Base-by-base conservation (phyloP, 768 basidiomycete genomes). In the Lactifluus piperatus region DNA sequence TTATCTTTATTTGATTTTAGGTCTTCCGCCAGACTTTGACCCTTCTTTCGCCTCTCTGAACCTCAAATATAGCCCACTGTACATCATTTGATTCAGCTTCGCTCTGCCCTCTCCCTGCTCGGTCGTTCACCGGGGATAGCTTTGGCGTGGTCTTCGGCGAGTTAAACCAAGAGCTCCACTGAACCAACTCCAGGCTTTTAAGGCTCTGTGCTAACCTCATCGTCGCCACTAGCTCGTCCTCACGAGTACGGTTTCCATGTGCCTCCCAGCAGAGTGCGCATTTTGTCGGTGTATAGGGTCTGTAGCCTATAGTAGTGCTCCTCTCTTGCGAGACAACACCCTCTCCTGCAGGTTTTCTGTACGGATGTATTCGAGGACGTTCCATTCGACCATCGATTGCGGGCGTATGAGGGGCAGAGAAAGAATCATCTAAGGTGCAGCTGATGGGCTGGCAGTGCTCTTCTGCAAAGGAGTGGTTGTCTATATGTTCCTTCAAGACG, bases 401-500 rank as follows among this genome's bases (percentile, higher is more conserved):
- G 8, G 59, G 64, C 2, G 58, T 64, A n/a, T 58, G 58, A 14
- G 54, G 65, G 3, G 60, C 57, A 16, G 63, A 62, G 30, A 62
- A 58, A 27, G 48, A 50, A 29, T 58, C 59, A 4, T 49, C 53
- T 5, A 51, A 51, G 18, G 54, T 57, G 27, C 55, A 62, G 18
- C 36, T 41, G 16, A 43, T 20, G 13, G 60, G 16, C 3, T 54
- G 50, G 39, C 45, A 58, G 5, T 39, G 20, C 34, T 56, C 39
- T 36, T 49, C 37, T 32, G 13, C 52, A 8, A 52, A 27, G 7
- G 57, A 51, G 57, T 83, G 82, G 43, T 68, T 64, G 20, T 66
- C 68, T 51, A 79, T 68, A 61, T 84, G 82, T 5, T 71, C 54
- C 55, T 77, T 73, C 20, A 85, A 68, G 56, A 84, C 68, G 41